Evolutionary conservation across 768 basidiomycete genomes (phyloP).

Genomic region (Omphalotus guepiniiformis): DNA sequence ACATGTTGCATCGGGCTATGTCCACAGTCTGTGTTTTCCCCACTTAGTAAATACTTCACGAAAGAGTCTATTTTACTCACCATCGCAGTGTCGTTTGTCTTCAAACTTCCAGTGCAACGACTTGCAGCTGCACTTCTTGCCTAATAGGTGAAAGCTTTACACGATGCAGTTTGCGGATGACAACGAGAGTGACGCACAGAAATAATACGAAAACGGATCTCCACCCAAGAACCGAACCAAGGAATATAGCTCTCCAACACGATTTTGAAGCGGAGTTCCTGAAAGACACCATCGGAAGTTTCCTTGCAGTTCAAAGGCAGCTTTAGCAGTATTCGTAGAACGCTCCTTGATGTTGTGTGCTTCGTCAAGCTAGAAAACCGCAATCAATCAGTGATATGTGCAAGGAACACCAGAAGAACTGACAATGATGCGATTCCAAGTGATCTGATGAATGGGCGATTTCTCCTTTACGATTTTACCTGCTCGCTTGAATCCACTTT

Average conservation of each 20-base stretch:
- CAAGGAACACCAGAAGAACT: conserved; percentile 21
- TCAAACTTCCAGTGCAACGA: conserved; percentile 92
- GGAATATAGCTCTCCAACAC: conserved; percentile 98
- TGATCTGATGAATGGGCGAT: conserved; percentile 77
- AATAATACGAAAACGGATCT: conserved; percentile 89
- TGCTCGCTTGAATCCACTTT: conserved; percentile 87
- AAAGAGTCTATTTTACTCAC: conserved; percentile 32
- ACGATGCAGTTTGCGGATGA: background rate
- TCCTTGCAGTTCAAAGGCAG: conserved; percentile 84
- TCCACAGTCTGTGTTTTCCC: conserved; percentile 54
- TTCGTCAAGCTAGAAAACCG: conserved; percentile 68
- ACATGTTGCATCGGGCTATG: conserved; percentile 85
- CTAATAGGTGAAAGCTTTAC: conserved; percentile 31
- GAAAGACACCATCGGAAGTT: conserved; percentile 93
- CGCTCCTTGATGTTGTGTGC: conserved; percentile 99
- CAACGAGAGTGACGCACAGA: conserved; percentile 50
- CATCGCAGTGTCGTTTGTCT: conserved; percentile 79
- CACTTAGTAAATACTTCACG: background rate
- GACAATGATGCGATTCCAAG: conserved; percentile 81
- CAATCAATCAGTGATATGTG: conserved; percentile 1
- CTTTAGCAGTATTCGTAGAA: conserved; percentile 91
- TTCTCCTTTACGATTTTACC: conserved; percentile 82
- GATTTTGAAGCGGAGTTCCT: conserved; percentile 94
- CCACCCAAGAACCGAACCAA: conserved; percentile 90
- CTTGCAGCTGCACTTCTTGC: conserved; percentile 91